Percentiles rank a stretch among this genome's conserved stretches.
Evolutionary conservation across 1,139 yeast genomes (phyloP).

Genomic region (Blastobotrys elegans): DNA sequence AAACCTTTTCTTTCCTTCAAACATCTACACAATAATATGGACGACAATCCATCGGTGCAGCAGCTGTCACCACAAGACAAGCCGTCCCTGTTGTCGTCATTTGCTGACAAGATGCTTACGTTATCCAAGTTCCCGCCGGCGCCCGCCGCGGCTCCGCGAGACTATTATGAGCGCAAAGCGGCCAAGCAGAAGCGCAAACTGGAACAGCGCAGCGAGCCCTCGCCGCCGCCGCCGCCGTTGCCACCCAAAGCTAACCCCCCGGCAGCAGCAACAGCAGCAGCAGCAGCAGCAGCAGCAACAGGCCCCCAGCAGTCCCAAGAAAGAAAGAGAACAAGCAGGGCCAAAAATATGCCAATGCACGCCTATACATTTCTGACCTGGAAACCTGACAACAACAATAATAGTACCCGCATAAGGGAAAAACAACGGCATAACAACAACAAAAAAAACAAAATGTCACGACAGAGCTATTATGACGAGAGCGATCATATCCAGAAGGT

Average conservation of each 20-base stretch:
- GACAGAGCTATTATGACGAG: background rate
- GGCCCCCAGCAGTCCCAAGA: background rate
- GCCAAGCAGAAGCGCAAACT: background rate
- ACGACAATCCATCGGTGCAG: no score
- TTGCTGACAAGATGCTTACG: conserved; percentile 1
- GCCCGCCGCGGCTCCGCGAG: conserved; percentile 3
- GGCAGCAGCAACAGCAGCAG: background rate
- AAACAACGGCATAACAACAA: no score
- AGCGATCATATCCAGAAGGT: background rate
- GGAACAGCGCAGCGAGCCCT: background rate
- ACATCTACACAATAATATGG: no score
- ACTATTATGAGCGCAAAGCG: background rate
- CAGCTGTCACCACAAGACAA: no score
- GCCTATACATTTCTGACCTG: background rate
- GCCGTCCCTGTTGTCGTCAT: conserved; percentile 1
- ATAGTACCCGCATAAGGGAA: no score
- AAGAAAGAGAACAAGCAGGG: background rate
- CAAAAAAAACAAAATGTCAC: background rate
- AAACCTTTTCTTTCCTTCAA: no score
- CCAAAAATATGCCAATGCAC: background rate
- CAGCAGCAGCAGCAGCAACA: background rate
- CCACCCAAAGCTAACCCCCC: no score
- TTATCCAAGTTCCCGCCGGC: no score
- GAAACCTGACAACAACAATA: conserved; percentile 3
- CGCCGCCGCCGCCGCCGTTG: background rate